A percentile compares a stretch with the other conserved stretches of the same genome.
Evolutionary conservation across 116 monocot genomes (phyloP).

Genomic region (Zostera marina): DNA sequence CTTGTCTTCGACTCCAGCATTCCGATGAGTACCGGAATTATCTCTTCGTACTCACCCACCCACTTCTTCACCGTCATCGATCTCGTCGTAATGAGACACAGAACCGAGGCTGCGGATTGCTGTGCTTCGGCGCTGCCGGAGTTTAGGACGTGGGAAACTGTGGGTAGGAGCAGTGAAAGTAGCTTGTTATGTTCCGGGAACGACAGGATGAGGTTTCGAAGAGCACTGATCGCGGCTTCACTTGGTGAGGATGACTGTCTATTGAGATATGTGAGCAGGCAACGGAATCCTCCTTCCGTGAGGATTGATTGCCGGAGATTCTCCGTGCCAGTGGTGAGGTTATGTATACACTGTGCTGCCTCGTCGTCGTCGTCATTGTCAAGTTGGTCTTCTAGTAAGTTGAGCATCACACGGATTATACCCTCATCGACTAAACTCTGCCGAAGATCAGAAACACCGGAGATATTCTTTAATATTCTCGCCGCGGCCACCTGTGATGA

Average conservation of each 20-base stretch:
- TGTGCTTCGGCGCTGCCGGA: slow-evolving; percentile 46
- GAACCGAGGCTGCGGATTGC: slow-evolving; percentile 42
- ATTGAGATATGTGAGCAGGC: slow-evolving; percentile 38
- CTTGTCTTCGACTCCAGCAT: slow-evolving; percentile 52
- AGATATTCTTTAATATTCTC: slow-evolving; percentile 49
- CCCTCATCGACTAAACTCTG: slow-evolving; percentile 55
- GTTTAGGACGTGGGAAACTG: slow-evolving; percentile 41
- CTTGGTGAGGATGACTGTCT: slow-evolving; percentile 38
- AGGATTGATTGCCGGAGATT: slow-evolving; percentile 27
- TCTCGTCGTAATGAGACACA: slow-evolving; percentile 30
- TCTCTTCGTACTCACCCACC: slow-evolving; percentile 30
- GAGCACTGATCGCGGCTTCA: slow-evolving; percentile 36
- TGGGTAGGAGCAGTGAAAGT: slow-evolving; percentile 34
- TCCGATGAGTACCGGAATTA: slow-evolving; percentile 21
- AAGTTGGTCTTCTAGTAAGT: slow-evolving; percentile 18
- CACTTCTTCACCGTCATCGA: slow-evolving; percentile 33
- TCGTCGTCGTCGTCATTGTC: slow-evolving; percentile 19
- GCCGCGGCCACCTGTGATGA: slow-evolving; percentile 45
- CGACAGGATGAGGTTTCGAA: slow-evolving; percentile 39
- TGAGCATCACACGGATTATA: slow-evolving; percentile 35
- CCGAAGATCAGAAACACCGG: slow-evolving; percentile 41
- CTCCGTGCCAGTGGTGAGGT: slow-evolving; percentile 40
- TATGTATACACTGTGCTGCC: slow-evolving; percentile 46
- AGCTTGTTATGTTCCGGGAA: slow-evolving; percentile 22
- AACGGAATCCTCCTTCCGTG: slow-evolving; percentile 36